phyloP scores from a whole-genome alignment of 2,329 filamentous ascomycete genomes.

The Neonectria punicea region DNA sequence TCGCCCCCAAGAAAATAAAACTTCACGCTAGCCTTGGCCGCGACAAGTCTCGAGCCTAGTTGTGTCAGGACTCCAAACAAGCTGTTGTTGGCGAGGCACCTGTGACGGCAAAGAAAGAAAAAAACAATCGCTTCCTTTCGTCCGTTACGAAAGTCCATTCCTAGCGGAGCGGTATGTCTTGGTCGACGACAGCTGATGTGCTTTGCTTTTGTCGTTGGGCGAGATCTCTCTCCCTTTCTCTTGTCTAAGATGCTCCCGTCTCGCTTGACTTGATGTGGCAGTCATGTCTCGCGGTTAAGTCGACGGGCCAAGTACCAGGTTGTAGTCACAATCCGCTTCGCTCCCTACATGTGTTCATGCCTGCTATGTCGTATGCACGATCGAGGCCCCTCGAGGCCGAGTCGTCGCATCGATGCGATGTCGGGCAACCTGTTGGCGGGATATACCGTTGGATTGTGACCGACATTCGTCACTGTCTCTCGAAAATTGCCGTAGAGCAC shows the following conservation, averaged over 20 bases:
- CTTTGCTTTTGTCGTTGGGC: slow-evolving; percentile 17
- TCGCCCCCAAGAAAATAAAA: slow-evolving; percentile 9
- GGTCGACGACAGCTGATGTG: slow-evolving; percentile 10
- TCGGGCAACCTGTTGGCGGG: slow-evolving; percentile 19
- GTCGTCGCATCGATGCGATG: slow-evolving; percentile 18
- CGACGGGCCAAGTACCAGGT: slow-evolving; percentile 6
- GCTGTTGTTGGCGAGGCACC: slow-evolving; percentile 13
- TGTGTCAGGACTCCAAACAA: slow-evolving; percentile 18
- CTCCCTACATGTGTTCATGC: slow-evolving; percentile 6
- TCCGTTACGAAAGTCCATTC: slow-evolving; percentile 24
- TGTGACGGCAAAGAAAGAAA: slow-evolving; percentile 8
- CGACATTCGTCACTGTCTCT: slow-evolving; percentile 36
- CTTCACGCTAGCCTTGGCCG: slow-evolving; percentile 26
- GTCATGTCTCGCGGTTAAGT: slow-evolving; percentile 20
- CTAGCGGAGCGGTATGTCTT: slow-evolving; percentile 14
- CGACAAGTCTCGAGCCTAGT: slow-evolving; percentile 20
- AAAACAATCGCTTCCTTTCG: slow-evolving; percentile 18
- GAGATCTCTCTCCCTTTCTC: slow-evolving; percentile 20
- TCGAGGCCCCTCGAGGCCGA: background rate
- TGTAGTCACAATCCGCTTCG: slow-evolving; percentile 1
- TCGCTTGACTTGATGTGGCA: slow-evolving; percentile 21
- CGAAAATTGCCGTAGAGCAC: slow-evolving; percentile 35
- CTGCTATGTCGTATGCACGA: slow-evolving; percentile 3
- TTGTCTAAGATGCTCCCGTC: slow-evolving; percentile 26
- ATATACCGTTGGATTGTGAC: slow-evolving; percentile 34